Conservation (phyloP, 78 protist species). For the Polysphondylium violaceum region DNA sequence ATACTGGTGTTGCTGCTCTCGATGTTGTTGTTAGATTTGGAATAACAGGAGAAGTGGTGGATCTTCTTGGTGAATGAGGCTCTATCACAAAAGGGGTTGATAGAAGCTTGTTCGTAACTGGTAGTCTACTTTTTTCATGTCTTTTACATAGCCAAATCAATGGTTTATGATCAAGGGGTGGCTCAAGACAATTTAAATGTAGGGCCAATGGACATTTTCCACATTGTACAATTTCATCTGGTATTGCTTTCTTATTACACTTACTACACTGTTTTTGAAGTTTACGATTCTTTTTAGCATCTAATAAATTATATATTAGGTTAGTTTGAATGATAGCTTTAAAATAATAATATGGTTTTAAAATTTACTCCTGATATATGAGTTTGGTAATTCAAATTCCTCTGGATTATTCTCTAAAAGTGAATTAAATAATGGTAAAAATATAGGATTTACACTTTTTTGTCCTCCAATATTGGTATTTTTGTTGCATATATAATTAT, state of each 20-base stretch:
- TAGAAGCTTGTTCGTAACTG: too few relatives aligned
- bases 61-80: too few relatives aligned
- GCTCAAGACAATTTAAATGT: slow-evolving; percentile 54
- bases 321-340: neutral
- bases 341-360: neutral
- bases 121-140: slow-evolving; percentile 5
- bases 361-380: slow-evolving; percentile 2
- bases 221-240: slow-evolving; percentile 3
- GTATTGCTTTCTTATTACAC: neutral
- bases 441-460: neutral
- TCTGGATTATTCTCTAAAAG: slow-evolving; percentile 34
- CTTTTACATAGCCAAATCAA: slow-evolving; percentile 21
- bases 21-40: too few relatives aligned
- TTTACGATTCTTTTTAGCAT: neutral
- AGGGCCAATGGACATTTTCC: slow-evolving; percentile 5
- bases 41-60: neutral
- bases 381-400: slow-evolving; percentile 21
- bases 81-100: too few relatives aligned
- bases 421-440: slow-evolving; percentile 2
- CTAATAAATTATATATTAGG: neutral
- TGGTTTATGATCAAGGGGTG: slow-evolving; percentile 32
- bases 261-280: neutral
- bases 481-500: neutral
- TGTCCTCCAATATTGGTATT: neutral
- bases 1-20: too few relatives aligned